A percentile compares a stretch with the other conserved stretches of the same genome.
These are phyloP conservation scores for Calonectria honghensis DNA, from an alignment of 2,329 filamentous ascomycete species.

Conservation along the genomic window DNA sequence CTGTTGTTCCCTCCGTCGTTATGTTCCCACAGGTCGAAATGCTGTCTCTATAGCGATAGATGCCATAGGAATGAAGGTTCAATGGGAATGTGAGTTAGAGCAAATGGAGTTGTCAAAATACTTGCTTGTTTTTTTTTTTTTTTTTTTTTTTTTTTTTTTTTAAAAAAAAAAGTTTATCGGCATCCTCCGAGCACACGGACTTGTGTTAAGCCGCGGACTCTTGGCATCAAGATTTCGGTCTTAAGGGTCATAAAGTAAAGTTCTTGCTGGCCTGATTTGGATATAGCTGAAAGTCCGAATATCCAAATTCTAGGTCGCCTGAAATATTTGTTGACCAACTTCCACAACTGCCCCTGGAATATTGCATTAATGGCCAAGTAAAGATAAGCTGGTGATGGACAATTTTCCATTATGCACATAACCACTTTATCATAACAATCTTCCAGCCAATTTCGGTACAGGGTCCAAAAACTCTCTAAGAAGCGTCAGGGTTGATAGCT, in stretches of 20 bases:
- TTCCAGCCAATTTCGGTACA: neutral
- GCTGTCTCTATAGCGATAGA: neutral
- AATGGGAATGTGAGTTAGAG: neutral
- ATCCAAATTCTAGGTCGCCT: neutral
- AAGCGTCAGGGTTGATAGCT: neutral
- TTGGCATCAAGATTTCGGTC: neutral
- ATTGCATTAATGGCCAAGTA: neutral
- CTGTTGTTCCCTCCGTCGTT: neutral
- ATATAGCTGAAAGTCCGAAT: neutral
- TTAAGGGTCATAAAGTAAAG: neutral
- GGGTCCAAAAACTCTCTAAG: neutral
- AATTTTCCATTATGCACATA: neutral
- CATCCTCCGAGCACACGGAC: neutral
- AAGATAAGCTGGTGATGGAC: neutral
- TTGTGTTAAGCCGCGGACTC: neutral
- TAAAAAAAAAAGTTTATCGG: neutral
- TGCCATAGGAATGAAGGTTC: neutral
- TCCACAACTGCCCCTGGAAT: neutral
- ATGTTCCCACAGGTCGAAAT: neutral
- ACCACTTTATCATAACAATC: neutral
- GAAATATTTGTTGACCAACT: neutral
- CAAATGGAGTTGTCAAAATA: neutral
- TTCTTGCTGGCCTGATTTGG: neutral
- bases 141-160: neutral
- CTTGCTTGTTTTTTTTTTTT: neutral